Conservation (phyloP, 257 asterid species). For the Thymus quinquecostatus region DNA sequence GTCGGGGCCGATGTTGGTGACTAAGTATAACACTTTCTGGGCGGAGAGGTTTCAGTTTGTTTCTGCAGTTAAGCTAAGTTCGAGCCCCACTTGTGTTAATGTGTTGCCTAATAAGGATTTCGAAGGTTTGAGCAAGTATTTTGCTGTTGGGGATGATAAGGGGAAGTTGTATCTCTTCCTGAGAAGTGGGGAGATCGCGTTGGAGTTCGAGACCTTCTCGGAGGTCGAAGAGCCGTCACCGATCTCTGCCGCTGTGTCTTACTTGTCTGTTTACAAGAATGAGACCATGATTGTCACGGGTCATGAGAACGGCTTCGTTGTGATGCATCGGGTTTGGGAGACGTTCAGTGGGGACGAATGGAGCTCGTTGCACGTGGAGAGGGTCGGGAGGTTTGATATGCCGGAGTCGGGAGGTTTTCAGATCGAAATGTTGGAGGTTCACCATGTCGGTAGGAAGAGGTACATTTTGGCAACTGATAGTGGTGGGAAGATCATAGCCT, state of each 20-base stretch:
- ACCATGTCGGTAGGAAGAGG: slow-evolving; percentile 81
- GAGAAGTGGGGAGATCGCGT: slow-evolving; percentile 70
- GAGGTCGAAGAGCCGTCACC: slow-evolving; percentile 44
- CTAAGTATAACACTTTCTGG: slow-evolving; percentile 81
- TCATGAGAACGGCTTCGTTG: slow-evolving; percentile 68
- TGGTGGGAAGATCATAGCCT: slow-evolving; percentile 62
- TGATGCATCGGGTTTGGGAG: slow-evolving; percentile 86
- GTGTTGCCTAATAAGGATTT: slow-evolving; percentile 77
- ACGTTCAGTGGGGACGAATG: slow-evolving; percentile 61
- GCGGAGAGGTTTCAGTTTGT: slow-evolving; percentile 85
- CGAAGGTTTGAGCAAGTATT: slow-evolving; percentile 80
- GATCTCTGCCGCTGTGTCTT: slow-evolving; percentile 59
- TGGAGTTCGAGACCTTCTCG: slow-evolving; percentile 55
- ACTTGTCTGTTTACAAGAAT: slow-evolving; percentile 70
- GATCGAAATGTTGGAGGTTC: slow-evolving; percentile 67
- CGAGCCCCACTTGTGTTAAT: slow-evolving; percentile 64
- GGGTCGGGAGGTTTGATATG: slow-evolving; percentile 50
- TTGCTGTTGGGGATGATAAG: slow-evolving; percentile 75
- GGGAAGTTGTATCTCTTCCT: slow-evolving; percentile 66
- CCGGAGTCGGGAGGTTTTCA: slow-evolving; percentile 45
- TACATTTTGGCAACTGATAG: slow-evolving; percentile 63
- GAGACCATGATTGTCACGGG: slow-evolving; percentile 83
- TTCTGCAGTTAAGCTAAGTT: slow-evolving; percentile 82
- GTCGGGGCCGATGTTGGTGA: slow-evolving; percentile 49
- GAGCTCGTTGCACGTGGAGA: slow-evolving; percentile 57